Evolutionary conservation across 2,329 filamentous ascomycete genomes (phyloP), one percentile per base, ranked within the genome.

Genomic region (Bipolaris gigantea): DNA sequence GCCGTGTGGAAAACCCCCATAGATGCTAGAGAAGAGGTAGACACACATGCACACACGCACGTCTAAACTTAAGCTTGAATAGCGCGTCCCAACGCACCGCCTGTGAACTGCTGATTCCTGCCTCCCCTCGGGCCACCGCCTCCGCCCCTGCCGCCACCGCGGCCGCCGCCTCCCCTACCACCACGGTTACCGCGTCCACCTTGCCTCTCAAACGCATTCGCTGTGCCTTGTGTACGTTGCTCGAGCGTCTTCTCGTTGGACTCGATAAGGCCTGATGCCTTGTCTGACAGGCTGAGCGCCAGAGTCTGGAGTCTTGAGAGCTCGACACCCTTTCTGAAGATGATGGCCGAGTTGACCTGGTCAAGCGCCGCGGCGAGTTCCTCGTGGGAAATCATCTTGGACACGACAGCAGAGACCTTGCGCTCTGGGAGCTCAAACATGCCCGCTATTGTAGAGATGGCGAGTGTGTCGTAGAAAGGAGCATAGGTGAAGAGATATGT

Each of bases 401-500:
- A 96, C 71, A 99, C 87, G 51, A 99, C 87, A 33, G 94, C 92
- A n/a, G 89, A 83, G 47, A 97, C 92, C 84, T 97, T 97, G 79
- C 88, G 85, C 66, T 88, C 81, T 53, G 92, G 85, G 21, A 99
- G 87, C 78, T 99, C 94, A 76, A 99, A 99, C 94, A 99, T 99
- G 63, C 81, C 82, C 59, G 91, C 88, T 57, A 99, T 84, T 21
- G 92, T 95, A 63, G 85, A 82, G 66, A 97, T 83, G 56, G 92
- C 88, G 56, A 99, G 86, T 19, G 94, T 97, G 79, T 99, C 94
- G 81, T 99, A 99, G 84, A 95, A 99, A 49, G 94, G 94, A 34
- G 95, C 94, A 77, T 99, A 99, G 51, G 94, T 99, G 84, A 99
- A 99, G 67, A 99, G 90, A 76, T 97, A 99, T 50, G 94, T 99